Evolutionary conservation across 176 grass and related monocot genomes (phyloP).

Genomic region (Sorghum bicolor): Sorghum_bicolor_NCBIv3 NC_012877.2:54617001-54617500

Average conservation of each 20-base stretch:
- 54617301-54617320: conserved; percentile 52
- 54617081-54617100: conserved; percentile 77
- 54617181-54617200: conserved; percentile 71
- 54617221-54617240: background rate
- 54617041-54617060: conserved; percentile 78
- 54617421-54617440: conserved; percentile 80
- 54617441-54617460: conserved; percentile 32
- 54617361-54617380: conserved; percentile 92
- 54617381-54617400: conserved; percentile 83
- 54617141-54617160: conserved; percentile 64
- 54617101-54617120: conserved; percentile 81
- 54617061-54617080: conserved; percentile 55
- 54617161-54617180: conserved; percentile 80
- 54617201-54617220: conserved; percentile 78
- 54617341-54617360: conserved; percentile 90
- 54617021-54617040: conserved; percentile 43
- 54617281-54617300: background rate
- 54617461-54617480: background rate
- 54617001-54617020: conserved; percentile 8
- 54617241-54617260: background rate
- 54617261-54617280: background rate
- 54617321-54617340: conserved; percentile 92
- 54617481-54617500: background rate
- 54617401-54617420: conserved; percentile 90
- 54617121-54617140: conserved; percentile 80